A percentile compares a stretch with the other conserved stretches of the same genome.
These are phyloP conservation scores for Senecio squalidus DNA, from an alignment of 140 eudicot species.

Conservation along the genomic window DNA sequence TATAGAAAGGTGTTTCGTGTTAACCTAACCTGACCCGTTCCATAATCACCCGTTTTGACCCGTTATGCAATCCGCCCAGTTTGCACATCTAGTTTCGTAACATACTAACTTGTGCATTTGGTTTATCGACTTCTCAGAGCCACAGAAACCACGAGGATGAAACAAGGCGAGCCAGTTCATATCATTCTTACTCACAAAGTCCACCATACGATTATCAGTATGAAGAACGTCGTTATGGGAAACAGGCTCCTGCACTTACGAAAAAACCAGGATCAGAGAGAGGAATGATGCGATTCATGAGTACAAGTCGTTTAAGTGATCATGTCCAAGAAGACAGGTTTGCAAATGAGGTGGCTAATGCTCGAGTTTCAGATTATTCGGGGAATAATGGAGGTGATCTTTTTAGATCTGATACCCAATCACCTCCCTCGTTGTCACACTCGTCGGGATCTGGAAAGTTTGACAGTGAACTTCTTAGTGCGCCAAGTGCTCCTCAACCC, in stretches of 20 bases:
- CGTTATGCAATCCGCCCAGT: not conserved
- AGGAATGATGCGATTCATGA: constrained; percentile 58
- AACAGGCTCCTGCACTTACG: constrained; percentile 62
- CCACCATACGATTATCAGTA: constrained; percentile 97
- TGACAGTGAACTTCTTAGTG: constrained; percentile 52
- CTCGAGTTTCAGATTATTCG: constrained; percentile 70
- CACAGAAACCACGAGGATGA: constrained; percentile 56
- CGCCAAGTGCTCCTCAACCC: constrained; percentile 39
- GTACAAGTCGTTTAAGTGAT: constrained; percentile 72
- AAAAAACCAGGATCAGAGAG: constrained; percentile 94
- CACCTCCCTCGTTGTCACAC: constrained; percentile 43
- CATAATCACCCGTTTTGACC: not conserved
- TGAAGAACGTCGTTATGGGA: constrained; percentile 90
- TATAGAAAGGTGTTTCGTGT: not conserved
- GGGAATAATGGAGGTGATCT: constrained; percentile 66
- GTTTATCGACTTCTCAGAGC: constrained; percentile 37
- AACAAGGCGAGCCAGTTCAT: constrained; percentile 89
- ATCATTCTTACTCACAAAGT: constrained; percentile 94
- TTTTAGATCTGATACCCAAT: constrained; percentile 50
- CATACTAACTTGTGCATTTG: constrained; percentile 10
- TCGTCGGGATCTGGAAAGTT: constrained; percentile 33
- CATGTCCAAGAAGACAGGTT: constrained; percentile 60
- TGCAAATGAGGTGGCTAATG: constrained; percentile 65
- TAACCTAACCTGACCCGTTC: not conserved
- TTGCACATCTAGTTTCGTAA: not conserved